These are phyloP conservation scores for Fragaria ananassa DNA, from an alignment of 306 rosid genomes.

Conservation along the genomic window DNA sequence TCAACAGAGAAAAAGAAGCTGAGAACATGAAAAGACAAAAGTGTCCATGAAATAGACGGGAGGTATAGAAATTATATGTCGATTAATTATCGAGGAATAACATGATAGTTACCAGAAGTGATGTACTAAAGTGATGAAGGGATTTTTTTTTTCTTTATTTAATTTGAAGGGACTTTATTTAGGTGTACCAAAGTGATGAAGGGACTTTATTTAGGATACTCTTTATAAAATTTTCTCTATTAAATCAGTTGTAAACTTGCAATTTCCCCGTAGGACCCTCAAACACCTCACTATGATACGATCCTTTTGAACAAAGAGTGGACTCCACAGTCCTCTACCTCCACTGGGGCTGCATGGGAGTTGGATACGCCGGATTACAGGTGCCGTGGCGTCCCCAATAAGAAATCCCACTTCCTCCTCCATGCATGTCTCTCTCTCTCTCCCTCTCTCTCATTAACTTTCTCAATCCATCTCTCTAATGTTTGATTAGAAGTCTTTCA, in stretches of 20 bases:
- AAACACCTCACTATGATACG: not conserved
- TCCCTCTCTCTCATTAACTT: not conserved
- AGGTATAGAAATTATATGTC: no score
- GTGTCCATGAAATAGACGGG: no score
- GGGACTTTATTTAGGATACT: no score
- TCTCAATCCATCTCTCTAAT: not conserved
- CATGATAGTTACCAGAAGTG: no score
- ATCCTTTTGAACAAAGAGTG: not conserved
- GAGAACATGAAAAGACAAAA: no score
- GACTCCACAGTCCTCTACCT: constrained; percentile 4
- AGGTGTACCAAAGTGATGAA: no score
- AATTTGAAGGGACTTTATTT: no score
- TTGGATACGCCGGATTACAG: constrained; percentile 39
- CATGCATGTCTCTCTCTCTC: constrained; percentile 17
- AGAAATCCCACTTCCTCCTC: constrained; percentile 18
- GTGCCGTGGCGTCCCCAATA: constrained; percentile 44
- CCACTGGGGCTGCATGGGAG: constrained; percentile 29
- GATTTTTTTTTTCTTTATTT: no score
- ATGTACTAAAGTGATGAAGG: no score
- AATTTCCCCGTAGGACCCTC: not conserved
- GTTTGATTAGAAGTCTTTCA: not conserved
- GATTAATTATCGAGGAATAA: no score
- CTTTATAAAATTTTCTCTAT: no score
- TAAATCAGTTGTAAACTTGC: not conserved
- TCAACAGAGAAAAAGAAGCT: no score